Evolutionary conservation across 345 rosid genomes (phyloP).

Genomic region (Nasturtium officinale): DNA sequence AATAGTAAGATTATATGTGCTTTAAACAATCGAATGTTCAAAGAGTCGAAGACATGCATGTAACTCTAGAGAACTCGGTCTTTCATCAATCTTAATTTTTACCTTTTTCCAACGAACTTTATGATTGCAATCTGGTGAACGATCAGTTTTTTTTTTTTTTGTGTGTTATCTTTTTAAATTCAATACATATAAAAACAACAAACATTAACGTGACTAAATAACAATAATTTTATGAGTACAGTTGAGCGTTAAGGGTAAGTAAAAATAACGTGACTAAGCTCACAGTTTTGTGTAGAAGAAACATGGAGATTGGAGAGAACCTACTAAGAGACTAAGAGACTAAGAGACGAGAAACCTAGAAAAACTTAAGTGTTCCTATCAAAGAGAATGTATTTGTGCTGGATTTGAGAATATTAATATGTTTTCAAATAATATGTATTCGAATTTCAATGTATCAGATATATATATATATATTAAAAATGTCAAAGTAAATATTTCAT

Average conservation of each 20-base stretch:
- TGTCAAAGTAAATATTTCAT: not conserved
- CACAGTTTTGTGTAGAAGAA: not conserved
- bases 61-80: constrained; percentile 7
- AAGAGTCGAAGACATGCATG: not conserved
- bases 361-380: not conserved
- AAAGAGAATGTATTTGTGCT: not conserved
- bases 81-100: not conserved
- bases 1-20: not conserved
- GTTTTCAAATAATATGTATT: not conserved
- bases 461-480: not conserved
- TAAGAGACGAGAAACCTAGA: not conserved
- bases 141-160: not conserved
- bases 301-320: not conserved
- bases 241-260: not conserved
- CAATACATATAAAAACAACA: not conserved
- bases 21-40: constrained; percentile 10
- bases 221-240: not conserved
- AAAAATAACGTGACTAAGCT: not conserved
- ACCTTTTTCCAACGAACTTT: not conserved
- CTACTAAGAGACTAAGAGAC: not conserved
- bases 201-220: not conserved
- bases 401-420: not conserved
- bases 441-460: not conserved
- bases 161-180: not conserved
- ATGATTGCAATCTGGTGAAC: not conserved